Base-by-base conservation (phyloP, 768 basidiomycete species). In the Sistotremastrum niveocremeum region DNA sequence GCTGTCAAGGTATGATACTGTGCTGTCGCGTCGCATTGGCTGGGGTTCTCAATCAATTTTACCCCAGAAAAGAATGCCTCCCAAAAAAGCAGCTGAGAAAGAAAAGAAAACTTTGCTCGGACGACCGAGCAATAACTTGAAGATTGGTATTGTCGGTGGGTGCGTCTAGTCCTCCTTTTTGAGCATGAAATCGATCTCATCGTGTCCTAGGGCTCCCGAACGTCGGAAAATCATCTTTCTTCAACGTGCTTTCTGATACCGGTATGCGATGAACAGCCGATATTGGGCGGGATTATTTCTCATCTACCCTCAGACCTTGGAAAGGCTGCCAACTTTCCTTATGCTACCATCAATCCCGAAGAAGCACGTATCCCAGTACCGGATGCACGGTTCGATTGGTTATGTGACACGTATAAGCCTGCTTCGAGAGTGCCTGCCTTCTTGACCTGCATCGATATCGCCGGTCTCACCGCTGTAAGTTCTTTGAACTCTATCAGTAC, bases 221-320 rank as follows among this genome's bases (percentile, higher is more conserved):
- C 62, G 94, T 98, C 54, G 95, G 95, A 52, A 98, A 99, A 65
- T 91, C 88, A 0, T 95, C 91, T n/a, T 94, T 98, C 66, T 99
- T 99, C 78, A 99, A 99, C 64, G 84, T 73, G 36, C 76, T 98
- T 44, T 93, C 94, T 33, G 77, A 91, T 56, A 89, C 88, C 51
- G 87, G 88, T 87, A 33, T 37, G 74, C 60, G 31, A 34, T 42
- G 8, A 30, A 42, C 20, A 9, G 42, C 39, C 35, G 38, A 39
- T 39, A 37, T 10, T 34, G 35, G 7, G 44, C 33, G 38, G 30
- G 34, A n/a, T 37, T 12, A 39, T 49, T 37, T 42, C 41, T 47
- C 38, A 51, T 57, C 59, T 50, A 20, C 41, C 9, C 47, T 31
- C 51, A 84, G 87, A 90, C 65, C 75, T 94, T 6, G 89, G 86